phyloP scores from a whole-genome alignment of 495 filamentous ascomycete genomes.

The Lentithecium fluviatile region DNA sequence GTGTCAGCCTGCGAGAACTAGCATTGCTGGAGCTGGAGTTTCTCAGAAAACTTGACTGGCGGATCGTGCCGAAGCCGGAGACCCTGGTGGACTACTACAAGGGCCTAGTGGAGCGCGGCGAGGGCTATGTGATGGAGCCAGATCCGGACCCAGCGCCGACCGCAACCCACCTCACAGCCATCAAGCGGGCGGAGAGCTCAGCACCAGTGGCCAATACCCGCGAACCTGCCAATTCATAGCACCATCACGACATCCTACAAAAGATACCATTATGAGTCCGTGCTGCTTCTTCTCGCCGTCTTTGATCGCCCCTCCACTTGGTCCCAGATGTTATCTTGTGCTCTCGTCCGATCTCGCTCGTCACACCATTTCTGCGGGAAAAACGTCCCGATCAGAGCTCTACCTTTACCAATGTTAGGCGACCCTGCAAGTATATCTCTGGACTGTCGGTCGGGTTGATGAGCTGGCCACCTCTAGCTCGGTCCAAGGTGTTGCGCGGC shows the following conservation, averaged over 20 bases:
- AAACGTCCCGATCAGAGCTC: neutral
- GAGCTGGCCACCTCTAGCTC: constrained; percentile 14
- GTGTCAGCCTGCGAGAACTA: constrained; percentile 82
- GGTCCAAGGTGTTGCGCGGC: neutral
- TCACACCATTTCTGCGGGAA: constrained; percentile 12
- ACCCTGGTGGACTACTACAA: constrained; percentile 89
- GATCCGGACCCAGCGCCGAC: neutral
- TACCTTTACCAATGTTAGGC: neutral
- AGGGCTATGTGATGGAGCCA: constrained; percentile 50
- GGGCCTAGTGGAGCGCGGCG: constrained; percentile 72
- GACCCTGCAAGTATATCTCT: neutral
- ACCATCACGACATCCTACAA: constrained; percentile 8
- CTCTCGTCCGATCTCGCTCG: constrained; percentile 15
- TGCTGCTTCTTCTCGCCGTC: neutral
- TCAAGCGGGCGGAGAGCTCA: neutral
- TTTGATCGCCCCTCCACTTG: neutral
- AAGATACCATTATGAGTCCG: neutral
- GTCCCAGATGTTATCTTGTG: neutral
- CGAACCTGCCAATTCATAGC: constrained; percentile 10
- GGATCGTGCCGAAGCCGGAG: constrained; percentile 92
- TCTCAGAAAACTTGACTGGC: constrained; percentile 86
- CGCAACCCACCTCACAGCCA: neutral
- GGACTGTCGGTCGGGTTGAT: constrained; percentile 1
- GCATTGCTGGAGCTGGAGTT: constrained; percentile 95
- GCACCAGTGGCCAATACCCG: neutral